A percentile compares a stretch with the other conserved stretches of the same genome.
Evolutionary conservation across 2,329 filamentous ascomycete species (phyloP).

Genomic region (Claviceps sp.): DNA sequence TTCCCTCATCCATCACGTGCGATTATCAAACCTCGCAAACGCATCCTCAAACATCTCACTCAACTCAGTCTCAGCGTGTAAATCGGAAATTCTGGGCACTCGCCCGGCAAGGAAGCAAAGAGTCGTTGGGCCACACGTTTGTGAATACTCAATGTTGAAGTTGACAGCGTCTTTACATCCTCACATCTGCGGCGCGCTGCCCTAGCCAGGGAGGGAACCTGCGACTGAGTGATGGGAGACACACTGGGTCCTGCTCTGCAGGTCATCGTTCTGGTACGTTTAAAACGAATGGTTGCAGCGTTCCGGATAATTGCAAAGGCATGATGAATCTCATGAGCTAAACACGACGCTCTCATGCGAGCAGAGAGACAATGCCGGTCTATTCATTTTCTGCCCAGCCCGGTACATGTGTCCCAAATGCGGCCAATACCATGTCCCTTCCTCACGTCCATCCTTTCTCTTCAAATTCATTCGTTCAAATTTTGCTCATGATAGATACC

Average conservation of each 20-base stretch:
- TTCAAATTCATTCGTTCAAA: too few relatives aligned
- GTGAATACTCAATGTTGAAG: background rate
- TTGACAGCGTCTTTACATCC: background rate
- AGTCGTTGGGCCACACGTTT: background rate
- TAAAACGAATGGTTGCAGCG: background rate
- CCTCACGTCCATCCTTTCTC: too few relatives aligned
- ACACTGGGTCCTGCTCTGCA: conserved; percentile 43
- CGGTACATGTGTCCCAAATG: background rate
- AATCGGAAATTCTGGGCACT: background rate
- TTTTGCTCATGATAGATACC: background rate
- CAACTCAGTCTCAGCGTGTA: background rate
- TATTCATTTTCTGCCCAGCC: background rate
- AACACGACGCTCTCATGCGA: background rate
- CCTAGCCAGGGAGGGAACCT: background rate
- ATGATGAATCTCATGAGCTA: background rate
- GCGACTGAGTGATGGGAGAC: conserved; percentile 12
- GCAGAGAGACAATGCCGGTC: too few relatives aligned
- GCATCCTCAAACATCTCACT: background rate
- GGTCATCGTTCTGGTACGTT: conserved; percentile 54
- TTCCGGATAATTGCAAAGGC: background rate
- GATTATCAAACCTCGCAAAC: background rate
- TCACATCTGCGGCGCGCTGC: background rate
- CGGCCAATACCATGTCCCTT: background rate
- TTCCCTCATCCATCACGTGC: background rate
- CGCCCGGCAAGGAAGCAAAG: background rate